Base-by-base conservation (phyloP, 225 moss, liverwort and hornwort genomes). In the Neckera pumila region DNA sequence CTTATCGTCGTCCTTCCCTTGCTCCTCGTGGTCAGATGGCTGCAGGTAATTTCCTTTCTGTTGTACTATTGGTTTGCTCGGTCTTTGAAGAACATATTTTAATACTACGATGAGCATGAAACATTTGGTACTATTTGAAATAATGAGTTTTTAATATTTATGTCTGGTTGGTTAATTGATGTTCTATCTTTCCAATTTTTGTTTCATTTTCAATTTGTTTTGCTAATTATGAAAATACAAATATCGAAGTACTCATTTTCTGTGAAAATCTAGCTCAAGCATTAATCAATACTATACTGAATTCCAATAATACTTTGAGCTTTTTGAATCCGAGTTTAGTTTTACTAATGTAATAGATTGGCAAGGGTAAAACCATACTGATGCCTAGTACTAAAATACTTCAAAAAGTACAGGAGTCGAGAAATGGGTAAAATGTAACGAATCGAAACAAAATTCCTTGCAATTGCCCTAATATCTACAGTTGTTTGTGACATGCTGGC, bases 1-100 rank as follows among this genome's bases (percentile, higher is more conserved):
- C 79, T 96, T 7, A 33, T 92, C 51, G 82, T 96, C 12, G 91
- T 87, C 36, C 53, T 94, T 18, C 97, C 97, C 70, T 86, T 95
- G 81, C 89, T 91, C 33, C 56, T 91, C 34, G 80, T 96, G 33
- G 94, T 95, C 78, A 82, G 92, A 74, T 95, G 95, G 91, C 91
- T 95, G 34, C 95, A 93, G 96, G 96, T 97, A 89, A 87, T 47
- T 79, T 30, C 28, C n/a, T 79, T 20, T 58, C 67, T 51, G 51
- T 65, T n/a, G 17, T 66, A 36, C 18, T 36, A 17, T 36, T 82
- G 49, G 16, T 25, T 34, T 59, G 72, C 33, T 72, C 26, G 34
- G 17, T 84, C 59, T 43, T 72, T 25, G 58, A 57, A 17, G 33
- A 59, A 31, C 31, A 16, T 33, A 16, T 57, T 45, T 47, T 33